Conservation (phyloP, 306 rosid genomes). For the Begonia loranthoides region DNA sequence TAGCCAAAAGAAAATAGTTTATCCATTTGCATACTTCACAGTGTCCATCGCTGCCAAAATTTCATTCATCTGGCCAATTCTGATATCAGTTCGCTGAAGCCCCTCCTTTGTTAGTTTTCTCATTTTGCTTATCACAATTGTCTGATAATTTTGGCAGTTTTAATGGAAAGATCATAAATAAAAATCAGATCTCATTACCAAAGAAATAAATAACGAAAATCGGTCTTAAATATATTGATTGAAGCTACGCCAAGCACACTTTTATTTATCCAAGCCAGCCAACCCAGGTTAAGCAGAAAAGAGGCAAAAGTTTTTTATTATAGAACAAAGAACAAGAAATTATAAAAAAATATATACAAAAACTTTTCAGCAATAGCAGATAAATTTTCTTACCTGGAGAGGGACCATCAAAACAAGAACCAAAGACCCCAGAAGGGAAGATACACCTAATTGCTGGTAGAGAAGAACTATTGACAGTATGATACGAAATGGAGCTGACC, state of each 20-base stretch:
- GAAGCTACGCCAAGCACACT: no score
- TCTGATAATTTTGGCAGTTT: no score
- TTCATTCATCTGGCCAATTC: conserved; percentile 98
- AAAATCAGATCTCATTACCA: not conserved
- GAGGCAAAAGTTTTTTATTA: no score
- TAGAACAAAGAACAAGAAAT: no score
- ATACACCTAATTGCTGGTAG: conserved; percentile 86
- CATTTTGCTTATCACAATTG: conserved; percentile 72
- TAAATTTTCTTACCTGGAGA: not conserved
- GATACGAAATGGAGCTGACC: conserved; percentile 95
- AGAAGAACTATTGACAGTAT: conserved; percentile 54
- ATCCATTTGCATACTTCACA: conserved; percentile 50
- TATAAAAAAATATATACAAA: no score
- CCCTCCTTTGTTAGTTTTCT: conserved; percentile 79
- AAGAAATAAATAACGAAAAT: not conserved
- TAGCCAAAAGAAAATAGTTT: not conserved
- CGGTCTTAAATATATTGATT: no score
- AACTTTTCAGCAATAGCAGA: no score
- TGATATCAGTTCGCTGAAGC: conserved; percentile 82
- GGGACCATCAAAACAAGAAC: conserved; percentile 2
- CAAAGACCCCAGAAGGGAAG: conserved; percentile 62
- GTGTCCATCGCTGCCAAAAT: conserved; percentile 96
- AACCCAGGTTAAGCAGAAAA: no score
- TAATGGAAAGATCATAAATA: not conserved
- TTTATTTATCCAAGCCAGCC: no score